A percentile compares a stretch with the other conserved stretches of the same genome.
phyloP scores from a whole-genome alignment of 768 basidiomycete genomes.

The Cystofilobasidium macerans region DNA sequence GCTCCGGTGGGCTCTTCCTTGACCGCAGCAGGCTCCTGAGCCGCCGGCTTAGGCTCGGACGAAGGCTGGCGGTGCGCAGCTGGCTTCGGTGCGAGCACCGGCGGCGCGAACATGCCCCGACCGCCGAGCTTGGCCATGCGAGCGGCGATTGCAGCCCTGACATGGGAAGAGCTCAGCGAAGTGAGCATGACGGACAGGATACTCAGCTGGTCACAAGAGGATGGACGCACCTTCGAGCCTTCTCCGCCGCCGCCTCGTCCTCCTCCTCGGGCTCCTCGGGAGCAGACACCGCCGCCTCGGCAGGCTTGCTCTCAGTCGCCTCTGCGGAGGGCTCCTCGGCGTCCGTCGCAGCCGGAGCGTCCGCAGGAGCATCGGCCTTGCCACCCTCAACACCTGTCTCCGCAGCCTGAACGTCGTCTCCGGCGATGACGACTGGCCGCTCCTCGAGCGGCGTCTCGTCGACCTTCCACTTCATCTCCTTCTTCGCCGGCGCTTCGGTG shows the following conservation, averaged over 20 bases:
- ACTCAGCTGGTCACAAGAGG: not conserved
- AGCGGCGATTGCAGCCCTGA: conserved; percentile 70
- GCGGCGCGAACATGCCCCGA: conserved; percentile 31
- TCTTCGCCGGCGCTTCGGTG: conserved; percentile 31
- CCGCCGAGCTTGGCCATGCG: conserved; percentile 89
- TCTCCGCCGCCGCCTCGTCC: conserved; percentile 30
- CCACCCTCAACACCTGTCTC: no score
- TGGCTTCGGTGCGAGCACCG: conserved; percentile 64
- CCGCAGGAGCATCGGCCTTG: no score
- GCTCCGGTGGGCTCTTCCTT: not conserved
- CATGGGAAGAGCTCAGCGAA: not conserved
- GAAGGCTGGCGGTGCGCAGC: conserved; percentile 46
- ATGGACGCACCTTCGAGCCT: conserved; percentile 25
- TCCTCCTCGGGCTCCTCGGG: conserved; percentile 31
- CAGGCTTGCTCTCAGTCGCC: conserved; percentile 1
- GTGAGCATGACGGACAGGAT: not conserved
- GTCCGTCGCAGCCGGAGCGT: not conserved
- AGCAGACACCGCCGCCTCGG: not conserved
- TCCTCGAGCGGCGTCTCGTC: conserved; percentile 4
- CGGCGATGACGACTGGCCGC: conserved; percentile 7
- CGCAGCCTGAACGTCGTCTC: not conserved
- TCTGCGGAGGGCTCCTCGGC: not conserved
- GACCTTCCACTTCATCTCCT: conserved; percentile 25
- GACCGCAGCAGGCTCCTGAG: not conserved
- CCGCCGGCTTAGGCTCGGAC: conserved; percentile 10